These are phyloP conservation scores for Suhomyces sp. DNA, from an alignment of 805 yeast species.

Conservation along the genomic window DNA sequence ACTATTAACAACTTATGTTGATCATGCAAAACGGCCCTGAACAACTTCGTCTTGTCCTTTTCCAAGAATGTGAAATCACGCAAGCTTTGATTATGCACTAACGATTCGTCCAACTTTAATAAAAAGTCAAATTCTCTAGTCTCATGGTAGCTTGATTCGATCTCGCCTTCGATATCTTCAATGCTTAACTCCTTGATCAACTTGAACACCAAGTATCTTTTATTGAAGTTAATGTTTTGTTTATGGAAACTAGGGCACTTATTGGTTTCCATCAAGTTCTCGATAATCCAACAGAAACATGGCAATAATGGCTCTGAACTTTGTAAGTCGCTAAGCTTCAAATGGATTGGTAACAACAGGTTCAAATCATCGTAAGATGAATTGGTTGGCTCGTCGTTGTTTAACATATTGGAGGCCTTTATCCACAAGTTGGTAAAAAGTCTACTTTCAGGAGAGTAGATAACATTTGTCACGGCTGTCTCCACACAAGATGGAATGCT, in stretches of 20 bases:
- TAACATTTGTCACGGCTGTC: conserved; percentile 67
- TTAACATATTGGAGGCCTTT: conserved; percentile 42
- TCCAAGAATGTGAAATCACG: conserved; percentile 33
- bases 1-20: conserved; percentile 29
- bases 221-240: conserved; percentile 77
- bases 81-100: conserved; percentile 30
- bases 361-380: conserved; percentile 25
- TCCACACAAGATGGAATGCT: conserved; percentile 80
- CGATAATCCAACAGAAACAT: conserved; percentile 89
- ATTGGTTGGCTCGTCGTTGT: conserved; percentile 9
- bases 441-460: conserved; percentile 79
- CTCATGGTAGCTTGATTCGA: conserved; percentile 27
- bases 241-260: conserved; percentile 73
- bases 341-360: conserved; percentile 28
- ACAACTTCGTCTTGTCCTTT: conserved; percentile 24
- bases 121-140: conserved; percentile 51
- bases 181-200: conserved; percentile 37
- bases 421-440: conserved; percentile 68
- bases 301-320: conserved; percentile 57
- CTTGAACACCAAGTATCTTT: conserved; percentile 44
- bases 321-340: conserved; percentile 25
- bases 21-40: conserved; percentile 27
- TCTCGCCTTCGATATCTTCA: conserved; percentile 28
- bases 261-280: conserved; percentile 63
- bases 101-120: conserved; percentile 42